Evolutionary conservation across 2,329 filamentous ascomycete species (phyloP), one percentile per base, ranked within the genome.

Genomic region (Exophiala bonariae): DNA sequence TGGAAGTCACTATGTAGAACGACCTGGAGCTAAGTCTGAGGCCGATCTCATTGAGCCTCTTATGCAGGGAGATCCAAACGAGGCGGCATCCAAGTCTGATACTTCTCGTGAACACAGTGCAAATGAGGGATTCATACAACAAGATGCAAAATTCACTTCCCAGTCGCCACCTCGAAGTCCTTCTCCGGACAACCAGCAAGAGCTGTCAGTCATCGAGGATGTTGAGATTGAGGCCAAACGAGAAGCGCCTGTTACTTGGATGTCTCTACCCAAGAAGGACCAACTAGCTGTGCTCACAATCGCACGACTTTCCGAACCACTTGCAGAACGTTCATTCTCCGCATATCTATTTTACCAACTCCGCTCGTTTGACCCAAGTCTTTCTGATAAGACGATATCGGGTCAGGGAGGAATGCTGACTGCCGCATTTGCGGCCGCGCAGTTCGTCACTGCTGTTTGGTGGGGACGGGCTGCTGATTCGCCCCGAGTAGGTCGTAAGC

Each of bases 321-420:
- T 95, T 28, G 86, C 88, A 0, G 87, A 93, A 62, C 90, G 87
- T 1, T 88, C 83, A 10, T 67, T 90, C 7, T 79, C 86, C 66
- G 80, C 86, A 2, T 95, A 95, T 67, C 83, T 95, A 74, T 95
- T 89, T 69, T 95, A 92, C 66, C 88, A 93, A 65, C 79, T 96
- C n/a, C 83, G 82, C 58, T 92, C 85, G 49, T 92, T 95, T 59
- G 76, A 87, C 18, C 74, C 75, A 2, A 74, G 68, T 17, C 65
- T 77, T 16, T 69, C 78, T 2, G 78, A 83, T 44, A 76, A 76
- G 2, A 82, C 79, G 2, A 90, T 95, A 56, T 81, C 89, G 0
- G 76, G 78, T 16, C 89, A 93, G 64, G 86, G 87, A 1, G 89
- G 89, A 31, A 70, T 95, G 2, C 73, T 95, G 18, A 82, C 87